Evolutionary conservation across 2,329 filamentous ascomycete species (phyloP), one percentile per base, ranked within the genome.

Genomic region (Zymoseptoria tritici): DNA sequence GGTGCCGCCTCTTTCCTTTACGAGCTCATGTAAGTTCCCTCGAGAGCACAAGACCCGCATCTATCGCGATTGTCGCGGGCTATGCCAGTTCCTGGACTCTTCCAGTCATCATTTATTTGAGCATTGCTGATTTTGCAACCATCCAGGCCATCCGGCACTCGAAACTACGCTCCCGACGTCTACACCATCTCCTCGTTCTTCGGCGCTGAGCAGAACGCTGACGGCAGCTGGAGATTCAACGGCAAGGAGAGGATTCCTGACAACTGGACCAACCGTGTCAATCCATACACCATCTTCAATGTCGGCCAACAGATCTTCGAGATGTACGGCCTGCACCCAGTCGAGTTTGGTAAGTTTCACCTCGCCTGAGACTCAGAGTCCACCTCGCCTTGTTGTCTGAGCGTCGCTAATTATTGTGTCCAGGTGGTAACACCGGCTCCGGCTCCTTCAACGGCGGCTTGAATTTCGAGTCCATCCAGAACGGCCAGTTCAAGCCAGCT

Each of bases 1-100:
- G 75, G 76, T 42, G 76, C 76, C 20, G 72, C 77, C 2, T 73
- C 72, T 50, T 78, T 79, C 71, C 61, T 79, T 11, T 79, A 78
- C 68, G 73, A 76, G 61, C 69, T 78, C 6, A 76, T 77, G 65
- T n/a, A n/a, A n/a, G n/a, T n/a, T n/a, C n/a, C n/a, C n/a, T n/a
- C n/a, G n/a, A n/a, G n/a, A n/a, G n/a, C n/a, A n/a, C n/a, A n/a
- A n/a, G n/a, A n/a, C n/a, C n/a, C n/a, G n/a, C n/a, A n/a, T n/a
- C n/a, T n/a, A n/a, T n/a, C n/a, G n/a, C n/a, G n/a, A n/a, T n/a
- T n/a, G n/a, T n/a, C n/a, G n/a, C n/a, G n/a, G n/a, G n/a, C n/a
- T n/a, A n/a, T n/a, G n/a, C n/a, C n/a, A n/a, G n/a, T n/a, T n/a
- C n/a, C n/a, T n/a, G n/a, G n/a, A n/a, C n/a, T n/a, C n/a, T n/a